A percentile compares a stretch with the other conserved stretches of the same genome.
Conservation (phyloP, 208 protist genomes). For the Naegleria fowleri region DNA sequence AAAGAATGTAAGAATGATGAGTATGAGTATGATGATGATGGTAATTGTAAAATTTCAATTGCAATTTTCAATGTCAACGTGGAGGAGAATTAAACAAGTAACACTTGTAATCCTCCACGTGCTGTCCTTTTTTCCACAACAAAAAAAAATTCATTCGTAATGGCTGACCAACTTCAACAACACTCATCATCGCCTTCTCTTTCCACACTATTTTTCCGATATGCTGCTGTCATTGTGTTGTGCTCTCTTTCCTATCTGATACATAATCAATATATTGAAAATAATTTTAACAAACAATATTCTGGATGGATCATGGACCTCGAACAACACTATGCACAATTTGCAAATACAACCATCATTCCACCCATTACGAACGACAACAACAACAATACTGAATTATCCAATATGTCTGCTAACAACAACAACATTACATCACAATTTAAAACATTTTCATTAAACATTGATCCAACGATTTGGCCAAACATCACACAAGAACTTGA, state of each 20-base stretch:
- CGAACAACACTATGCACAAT: neutral
- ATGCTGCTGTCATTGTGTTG: neutral
- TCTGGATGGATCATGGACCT: neutral
- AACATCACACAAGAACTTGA: neutral
- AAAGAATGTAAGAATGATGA: constrained; percentile 19
- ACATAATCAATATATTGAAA: neutral
- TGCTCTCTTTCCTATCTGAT: neutral
- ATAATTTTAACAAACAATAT: constrained; percentile 8
- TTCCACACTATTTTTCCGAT: neutral
- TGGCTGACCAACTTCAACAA: too few relatives aligned
- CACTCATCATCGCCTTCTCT: too few relatives aligned
- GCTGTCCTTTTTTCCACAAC: too few relatives aligned
- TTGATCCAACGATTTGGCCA: neutral
- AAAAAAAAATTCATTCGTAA: too few relatives aligned
- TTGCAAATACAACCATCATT: neutral
- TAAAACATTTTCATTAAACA: neutral
- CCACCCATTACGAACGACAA: neutral
- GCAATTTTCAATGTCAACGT: too few relatives aligned
- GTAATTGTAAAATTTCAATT: neutral
- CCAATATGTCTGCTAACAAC: too few relatives aligned
- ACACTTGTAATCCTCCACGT: too few relatives aligned
- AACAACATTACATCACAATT: neutral
- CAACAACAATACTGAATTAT: neutral
- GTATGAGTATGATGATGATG: neutral
- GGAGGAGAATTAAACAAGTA: too few relatives aligned